Evolutionary conservation across 2,329 filamentous ascomycete genomes (phyloP).

Genomic region (Venturia pyrina): DNA sequence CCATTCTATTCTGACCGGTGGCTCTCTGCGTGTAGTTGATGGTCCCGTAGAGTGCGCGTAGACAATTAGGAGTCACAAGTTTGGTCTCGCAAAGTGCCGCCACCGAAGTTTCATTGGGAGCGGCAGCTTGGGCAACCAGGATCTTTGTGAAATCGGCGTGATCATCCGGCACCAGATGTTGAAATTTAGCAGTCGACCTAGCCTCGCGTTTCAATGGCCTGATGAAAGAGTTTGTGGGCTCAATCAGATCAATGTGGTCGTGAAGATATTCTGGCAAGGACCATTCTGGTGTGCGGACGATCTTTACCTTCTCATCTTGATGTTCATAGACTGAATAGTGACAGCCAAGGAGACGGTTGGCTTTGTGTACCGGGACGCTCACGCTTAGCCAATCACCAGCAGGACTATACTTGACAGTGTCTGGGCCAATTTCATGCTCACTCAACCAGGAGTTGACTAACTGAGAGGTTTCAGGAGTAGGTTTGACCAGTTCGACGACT

Average conservation of each 20-base stretch:
- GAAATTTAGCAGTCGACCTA: background rate
- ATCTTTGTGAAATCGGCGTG: conserved; percentile 9
- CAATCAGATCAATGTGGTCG: conserved; percentile 48
- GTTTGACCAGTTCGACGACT: conserved; percentile 44
- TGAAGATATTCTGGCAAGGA: conserved; percentile 50
- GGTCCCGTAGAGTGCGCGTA: conserved; percentile 8
- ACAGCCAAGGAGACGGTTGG: conserved; percentile 43
- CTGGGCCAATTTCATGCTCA: conserved; percentile 39
- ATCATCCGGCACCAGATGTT: conserved; percentile 7
- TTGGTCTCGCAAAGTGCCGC: conserved; percentile 8
- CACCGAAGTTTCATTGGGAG: background rate
- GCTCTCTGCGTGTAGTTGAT: conserved; percentile 10
- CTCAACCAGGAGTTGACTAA: conserved; percentile 49
- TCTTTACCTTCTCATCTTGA: conserved; percentile 40
- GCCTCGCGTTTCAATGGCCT: conserved; percentile 18
- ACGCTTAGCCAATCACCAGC: conserved; percentile 50
- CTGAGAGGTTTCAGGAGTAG: conserved; percentile 40
- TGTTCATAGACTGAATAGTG: conserved; percentile 44
- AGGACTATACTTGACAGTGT: conserved; percentile 35
- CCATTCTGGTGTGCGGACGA: conserved; percentile 43
- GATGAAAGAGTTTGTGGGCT: conserved; percentile 52
- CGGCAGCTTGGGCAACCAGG: background rate
- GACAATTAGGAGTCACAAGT: conserved; percentile 7
- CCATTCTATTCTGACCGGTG: conserved; percentile 9
- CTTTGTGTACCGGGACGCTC: conserved; percentile 40